Evolutionary conservation across 2,329 filamentous ascomycete genomes (phyloP).

Genomic region (Phoma sp.): DNA sequence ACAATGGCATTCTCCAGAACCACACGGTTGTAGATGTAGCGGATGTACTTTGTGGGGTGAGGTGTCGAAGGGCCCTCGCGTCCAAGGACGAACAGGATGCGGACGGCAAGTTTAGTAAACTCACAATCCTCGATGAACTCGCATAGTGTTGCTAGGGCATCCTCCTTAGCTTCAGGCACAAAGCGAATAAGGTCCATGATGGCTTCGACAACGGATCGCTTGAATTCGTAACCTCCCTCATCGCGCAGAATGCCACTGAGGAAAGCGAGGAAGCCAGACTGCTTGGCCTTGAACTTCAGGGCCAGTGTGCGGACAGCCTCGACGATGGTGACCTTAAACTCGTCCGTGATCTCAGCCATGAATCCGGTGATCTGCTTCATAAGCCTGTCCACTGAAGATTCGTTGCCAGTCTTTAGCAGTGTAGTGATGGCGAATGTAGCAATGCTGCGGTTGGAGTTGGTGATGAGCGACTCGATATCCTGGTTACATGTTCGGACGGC

Average conservation of each 20-base stretch:
- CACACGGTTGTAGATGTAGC: conserved; percentile 98
- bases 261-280: conserved; percentile 97
- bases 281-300: conserved; percentile 97
- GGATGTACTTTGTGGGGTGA: conserved; percentile 97
- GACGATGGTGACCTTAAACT: conserved; percentile 99
- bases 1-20: conserved; percentile 97
- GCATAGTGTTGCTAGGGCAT: conserved; percentile 90
- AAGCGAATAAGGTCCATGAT: conserved; percentile 99
- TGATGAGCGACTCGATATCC: conserved; percentile 95
- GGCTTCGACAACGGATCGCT: conserved; percentile 95
- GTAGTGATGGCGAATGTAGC: conserved; percentile 99
- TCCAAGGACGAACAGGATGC: conserved; percentile 91
- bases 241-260: conserved; percentile 95
- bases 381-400: conserved; percentile 92
- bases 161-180: conserved; percentile 82
- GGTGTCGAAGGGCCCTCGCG: conserved; percentile 93
- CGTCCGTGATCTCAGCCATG: conserved; percentile 98
- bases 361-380: conserved; percentile 99
- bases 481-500: conserved; percentile 94
- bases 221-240: conserved; percentile 98
- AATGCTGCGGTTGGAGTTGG: conserved; percentile 95
- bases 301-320: conserved; percentile 96
- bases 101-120: conserved; percentile 95
- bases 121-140: conserved; percentile 99
- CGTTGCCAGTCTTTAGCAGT: conserved; percentile 96